Base-by-base conservation (phyloP, 176 grass and related monocot genomes). In the Ananas comosus region DNA sequence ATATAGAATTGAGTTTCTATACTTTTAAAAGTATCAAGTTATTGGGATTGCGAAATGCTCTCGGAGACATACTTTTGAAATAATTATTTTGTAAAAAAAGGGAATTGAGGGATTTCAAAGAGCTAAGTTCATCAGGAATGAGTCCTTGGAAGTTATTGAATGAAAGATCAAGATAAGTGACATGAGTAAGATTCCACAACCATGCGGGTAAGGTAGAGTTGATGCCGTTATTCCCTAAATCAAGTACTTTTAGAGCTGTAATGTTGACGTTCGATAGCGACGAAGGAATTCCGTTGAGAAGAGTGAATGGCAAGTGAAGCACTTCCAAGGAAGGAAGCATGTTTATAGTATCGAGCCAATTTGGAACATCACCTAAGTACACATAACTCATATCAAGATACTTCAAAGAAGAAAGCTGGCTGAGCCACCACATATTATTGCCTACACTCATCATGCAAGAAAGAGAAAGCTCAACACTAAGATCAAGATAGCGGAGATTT, bases 341-440 rank as follows among this genome's bases (percentile, higher is more conserved):
- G n/a, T 70, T 84, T 33, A 89, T 13, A 9, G 2, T 66, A 56
- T 80, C 48, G 11, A 23, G 29, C 82, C 78, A 85, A 13, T 78
- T 27, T 1, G 47, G 0, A 6, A n/a, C 25, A 0, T 2, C 29
- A 1, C 65, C 67, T 5, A 84, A 67, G 23, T 81, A 33, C 4
- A 74, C 50, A 1, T 0, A 0, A 0, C 2, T 23, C 50, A 83
- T 9, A 12, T n/a, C 48, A 0, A 81, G 65, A 18, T 75, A 68
- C 2, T n/a, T 25, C 14, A 88, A 53, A 0, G 9, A 51, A 11
- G 14, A 8, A 1, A 89, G 70, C 21, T 22, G 47, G 1, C 65
- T 65, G 4, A 85, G 1, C 86, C 82, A 89, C 69, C 49, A 1
- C 6, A 76, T 51, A 51, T 80, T 51, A 51, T 80, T 74, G 9